phyloP scores from a whole-genome alignment of 768 basidiomycete genomes.

The Coprinopsis sp. region DNA sequence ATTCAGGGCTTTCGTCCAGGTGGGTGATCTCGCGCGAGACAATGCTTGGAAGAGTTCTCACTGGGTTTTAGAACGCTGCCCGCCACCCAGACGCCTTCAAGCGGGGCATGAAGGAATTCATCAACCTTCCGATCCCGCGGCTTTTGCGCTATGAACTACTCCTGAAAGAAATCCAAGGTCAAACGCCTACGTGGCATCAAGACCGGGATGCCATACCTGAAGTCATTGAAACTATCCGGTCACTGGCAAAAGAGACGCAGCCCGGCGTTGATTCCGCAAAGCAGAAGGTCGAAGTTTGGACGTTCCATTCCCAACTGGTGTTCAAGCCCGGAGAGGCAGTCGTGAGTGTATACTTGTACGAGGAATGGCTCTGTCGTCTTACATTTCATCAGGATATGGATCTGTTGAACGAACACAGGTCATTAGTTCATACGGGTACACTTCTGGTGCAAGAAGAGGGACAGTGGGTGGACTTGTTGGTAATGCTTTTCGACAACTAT shows the following conservation, averaged over 20 bases:
- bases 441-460: constrained; percentile 71
- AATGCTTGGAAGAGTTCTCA: no score
- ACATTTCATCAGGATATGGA: constrained; percentile 66
- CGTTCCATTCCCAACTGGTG: constrained; percentile 71
- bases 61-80: constrained; percentile 42
- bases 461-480: constrained; percentile 81
- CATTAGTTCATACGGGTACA: constrained; percentile 78
- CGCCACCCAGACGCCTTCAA: constrained; percentile 76
- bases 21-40: no score
- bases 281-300: constrained; percentile 87
- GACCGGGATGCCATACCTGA: constrained; percentile 80
- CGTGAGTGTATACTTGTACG: constrained; percentile 26
- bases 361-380: background rate
- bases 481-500: constrained; percentile 94
- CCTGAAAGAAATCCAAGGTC: constrained; percentile 73
- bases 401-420: constrained; percentile 76
- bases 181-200: constrained; percentile 69
- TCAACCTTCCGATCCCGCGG: constrained; percentile 87
- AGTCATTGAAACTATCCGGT: constrained; percentile 81
- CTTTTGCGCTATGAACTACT: constrained; percentile 85
- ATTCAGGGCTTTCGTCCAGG: constrained; percentile 82
- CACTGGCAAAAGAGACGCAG: constrained; percentile 82
- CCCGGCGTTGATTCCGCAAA: constrained; percentile 83
- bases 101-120: constrained; percentile 90
- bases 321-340: constrained; percentile 77